Percentiles rank a stretch among this genome's conserved stretches.
Conservation (phyloP, 768 basidiomycete genomes). For the Pisolithus microcarpus region DNA sequence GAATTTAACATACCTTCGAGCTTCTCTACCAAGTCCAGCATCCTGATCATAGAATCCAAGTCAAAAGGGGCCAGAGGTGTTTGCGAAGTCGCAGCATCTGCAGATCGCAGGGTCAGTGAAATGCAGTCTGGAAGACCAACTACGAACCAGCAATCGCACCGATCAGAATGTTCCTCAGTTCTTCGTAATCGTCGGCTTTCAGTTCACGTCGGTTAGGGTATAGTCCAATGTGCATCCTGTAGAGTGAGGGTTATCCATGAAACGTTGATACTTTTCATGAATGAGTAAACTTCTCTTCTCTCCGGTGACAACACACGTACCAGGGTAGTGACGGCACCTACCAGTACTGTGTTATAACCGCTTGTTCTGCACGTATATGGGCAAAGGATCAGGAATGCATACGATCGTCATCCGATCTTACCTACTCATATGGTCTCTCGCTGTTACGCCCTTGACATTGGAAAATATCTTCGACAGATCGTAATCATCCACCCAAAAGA, state of each 20-base stretch:
- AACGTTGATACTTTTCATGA: background rate
- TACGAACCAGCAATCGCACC: constrained; percentile 17
- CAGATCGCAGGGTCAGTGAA: too few relatives aligned
- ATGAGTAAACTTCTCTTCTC: background rate
- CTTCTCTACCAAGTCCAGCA: constrained; percentile 5
- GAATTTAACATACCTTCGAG: background rate
- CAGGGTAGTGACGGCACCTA: background rate
- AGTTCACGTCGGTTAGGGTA: background rate
- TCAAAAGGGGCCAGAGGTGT: constrained; percentile 6
- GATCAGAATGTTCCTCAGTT: background rate
- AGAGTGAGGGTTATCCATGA: background rate
- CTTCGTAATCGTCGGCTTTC: background rate
- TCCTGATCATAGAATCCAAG: constrained; percentile 1
- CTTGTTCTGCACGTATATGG: constrained; percentile 9
- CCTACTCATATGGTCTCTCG: constrained; percentile 36
- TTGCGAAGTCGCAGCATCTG: constrained; percentile 4
- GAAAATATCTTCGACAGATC: constrained; percentile 26
- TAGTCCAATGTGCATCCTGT: constrained; percentile 6
- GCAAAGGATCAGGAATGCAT: background rate
- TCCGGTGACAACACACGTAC: background rate
- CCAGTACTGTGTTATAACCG: constrained; percentile 19
- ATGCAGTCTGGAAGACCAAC: background rate
- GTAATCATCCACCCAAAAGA: constrained; percentile 44
- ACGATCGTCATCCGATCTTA: background rate
- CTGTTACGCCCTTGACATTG: constrained; percentile 33